Conservation (phyloP, 2,329 filamentous ascomycete species). For the Sclerotinia trifoliorum region DNA sequence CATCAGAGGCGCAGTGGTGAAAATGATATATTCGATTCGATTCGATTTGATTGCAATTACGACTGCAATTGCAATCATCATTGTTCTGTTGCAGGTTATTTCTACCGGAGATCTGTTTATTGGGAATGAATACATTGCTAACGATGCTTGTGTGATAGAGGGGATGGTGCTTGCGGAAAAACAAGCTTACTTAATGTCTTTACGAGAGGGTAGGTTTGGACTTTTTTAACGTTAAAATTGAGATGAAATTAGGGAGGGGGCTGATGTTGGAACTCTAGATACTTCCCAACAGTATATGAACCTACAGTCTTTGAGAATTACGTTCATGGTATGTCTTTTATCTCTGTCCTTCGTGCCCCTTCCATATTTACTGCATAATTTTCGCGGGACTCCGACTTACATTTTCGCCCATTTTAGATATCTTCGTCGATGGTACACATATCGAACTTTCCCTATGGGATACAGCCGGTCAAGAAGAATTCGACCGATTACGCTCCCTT, state of each 20-base stretch:
- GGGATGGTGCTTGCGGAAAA: slow-evolving; percentile 95
- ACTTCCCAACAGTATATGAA: slow-evolving; percentile 98
- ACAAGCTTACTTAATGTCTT: slow-evolving; percentile 97
- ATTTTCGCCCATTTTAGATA: slow-evolving; percentile 59
- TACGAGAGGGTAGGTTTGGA: slow-evolving; percentile 77
- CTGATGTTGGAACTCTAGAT: slow-evolving; percentile 51
- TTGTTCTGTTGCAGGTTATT: not conserved
- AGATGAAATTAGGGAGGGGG: slow-evolving; percentile 5
- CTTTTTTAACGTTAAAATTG: not conserved
- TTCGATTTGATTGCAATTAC: not conserved
- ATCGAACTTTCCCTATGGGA: slow-evolving; percentile 98
- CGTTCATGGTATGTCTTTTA: slow-evolving; percentile 75
- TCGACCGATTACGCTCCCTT: slow-evolving; percentile 89
- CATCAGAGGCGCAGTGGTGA: slow-evolving; percentile 1
- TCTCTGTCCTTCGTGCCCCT: not conserved
- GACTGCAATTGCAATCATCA: not conserved
- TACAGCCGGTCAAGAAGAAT: slow-evolving; percentile 97
- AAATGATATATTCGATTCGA: not conserved
- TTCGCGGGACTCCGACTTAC: slow-evolving; percentile 12
- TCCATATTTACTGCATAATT: not conserved
- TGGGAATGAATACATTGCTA: slow-evolving; percentile 24
- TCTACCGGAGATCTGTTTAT: not conserved
- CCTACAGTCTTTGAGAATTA: slow-evolving; percentile 99
- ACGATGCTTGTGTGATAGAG: slow-evolving; percentile 52
- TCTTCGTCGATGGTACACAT: slow-evolving; percentile 96